phyloP scores from a whole-genome alignment of 768 basidiomycete genomes.

The Russula foetens region DNA sequence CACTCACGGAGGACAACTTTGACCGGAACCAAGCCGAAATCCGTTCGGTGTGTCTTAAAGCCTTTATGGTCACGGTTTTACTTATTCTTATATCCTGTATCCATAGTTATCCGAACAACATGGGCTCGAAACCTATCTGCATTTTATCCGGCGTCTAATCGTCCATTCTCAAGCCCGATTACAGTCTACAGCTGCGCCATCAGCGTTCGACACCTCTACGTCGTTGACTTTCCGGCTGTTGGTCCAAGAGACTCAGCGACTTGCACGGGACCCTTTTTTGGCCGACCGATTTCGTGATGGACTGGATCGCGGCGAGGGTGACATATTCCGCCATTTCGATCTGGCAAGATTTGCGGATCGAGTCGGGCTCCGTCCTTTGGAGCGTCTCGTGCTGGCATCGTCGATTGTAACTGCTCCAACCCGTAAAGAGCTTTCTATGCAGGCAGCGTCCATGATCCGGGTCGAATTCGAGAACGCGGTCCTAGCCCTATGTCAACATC shows the following conservation, averaged over 20 bases:
- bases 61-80: conserved; percentile 16
- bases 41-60: conserved; percentile 64
- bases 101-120: conserved; percentile 90
- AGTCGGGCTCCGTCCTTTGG: conserved; percentile 69
- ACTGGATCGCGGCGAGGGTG: conserved; percentile 81
- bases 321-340: conserved; percentile 77
- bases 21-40: conserved; percentile 92
- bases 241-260: conserved; percentile 80
- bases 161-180: conserved; percentile 75
- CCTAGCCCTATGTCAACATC: conserved; percentile 66
- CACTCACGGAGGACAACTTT: conserved; percentile 95
- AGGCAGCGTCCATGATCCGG: conserved; percentile 62
- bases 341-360: conserved; percentile 77
- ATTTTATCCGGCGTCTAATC: conserved; percentile 95
- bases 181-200: conserved; percentile 46
- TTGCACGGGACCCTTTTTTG: conserved; percentile 84
- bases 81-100: conserved; percentile 13
- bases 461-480: conserved; percentile 75
- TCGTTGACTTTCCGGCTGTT: conserved; percentile 78
- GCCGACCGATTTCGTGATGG: conserved; percentile 88
- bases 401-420: conserved; percentile 61
- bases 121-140: conserved; percentile 93
- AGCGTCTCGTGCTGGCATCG: conserved; percentile 68
- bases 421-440: conserved; percentile 46
- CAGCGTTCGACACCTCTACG: conserved; percentile 66